phyloP scores from a whole-genome alignment of 2,329 filamentous ascomycete genomes.

The Aspergillus unguis region DNA sequence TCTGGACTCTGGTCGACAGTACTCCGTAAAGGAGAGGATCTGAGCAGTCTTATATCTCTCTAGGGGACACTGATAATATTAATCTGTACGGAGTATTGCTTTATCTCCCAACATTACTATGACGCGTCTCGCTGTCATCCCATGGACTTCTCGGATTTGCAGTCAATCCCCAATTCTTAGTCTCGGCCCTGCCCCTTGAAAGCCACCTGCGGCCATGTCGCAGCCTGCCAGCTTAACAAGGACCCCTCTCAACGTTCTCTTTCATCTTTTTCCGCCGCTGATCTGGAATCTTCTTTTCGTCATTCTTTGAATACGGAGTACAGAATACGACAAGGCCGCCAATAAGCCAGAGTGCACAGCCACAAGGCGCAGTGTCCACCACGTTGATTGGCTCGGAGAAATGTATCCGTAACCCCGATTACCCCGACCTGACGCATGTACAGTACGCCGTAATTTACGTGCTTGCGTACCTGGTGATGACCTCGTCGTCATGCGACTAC shows the following conservation, averaged over 20 bases:
- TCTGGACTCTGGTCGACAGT: not conserved
- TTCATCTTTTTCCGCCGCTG: not conserved
- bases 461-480: too few species aligned
- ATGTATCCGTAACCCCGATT: too few species aligned
- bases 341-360: not conserved
- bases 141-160: too few species aligned
- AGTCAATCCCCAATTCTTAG: too few species aligned
- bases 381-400: too few species aligned
- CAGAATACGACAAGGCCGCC: not conserved
- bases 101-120: too few species aligned
- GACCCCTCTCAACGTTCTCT: not conserved
- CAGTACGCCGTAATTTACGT: too few species aligned
- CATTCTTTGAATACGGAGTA: not conserved
- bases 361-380: not conserved
- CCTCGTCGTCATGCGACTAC: too few species aligned
- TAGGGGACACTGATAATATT: too few species aligned
- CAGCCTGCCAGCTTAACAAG: not conserved
- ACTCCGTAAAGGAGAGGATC: not conserved
- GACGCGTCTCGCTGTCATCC: too few species aligned
- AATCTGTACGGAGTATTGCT: too few species aligned
- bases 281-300: not conserved
- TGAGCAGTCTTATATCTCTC: not conserved
- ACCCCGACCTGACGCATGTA: too few species aligned
- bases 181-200: not conserved
- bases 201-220: not conserved